Base-by-base conservation (phyloP, 164 flowering plant species). In the Liriodendron chinense region DNA sequence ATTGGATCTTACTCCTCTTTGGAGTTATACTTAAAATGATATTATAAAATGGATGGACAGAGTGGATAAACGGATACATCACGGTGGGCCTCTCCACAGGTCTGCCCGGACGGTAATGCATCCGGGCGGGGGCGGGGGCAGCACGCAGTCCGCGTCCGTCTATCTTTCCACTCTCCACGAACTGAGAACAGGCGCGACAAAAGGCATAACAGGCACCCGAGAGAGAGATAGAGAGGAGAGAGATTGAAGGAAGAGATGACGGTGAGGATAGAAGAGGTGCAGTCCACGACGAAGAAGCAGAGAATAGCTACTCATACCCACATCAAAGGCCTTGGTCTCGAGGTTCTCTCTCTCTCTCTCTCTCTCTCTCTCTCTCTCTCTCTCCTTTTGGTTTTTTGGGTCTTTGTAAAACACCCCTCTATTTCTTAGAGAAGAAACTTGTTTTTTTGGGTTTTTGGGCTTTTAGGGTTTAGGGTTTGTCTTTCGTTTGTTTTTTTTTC, bases 241-340 rank as follows among this genome's bases (percentile, higher is more conserved):
- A 2, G 5, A 3, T 34, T 34, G 43, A 34, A 34, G 43, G 49
- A 77, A 75, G 83, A 7, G 92, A 91, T 81, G 82, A 53, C 59
- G 59, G 59, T 53, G 12, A 76, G 83, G 89, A 93, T 92, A 70
- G 98, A 93, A 82, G 97, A 94, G 83, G 96, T 93, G 47, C 96
- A 94, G 69, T 94, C 97, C 16, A 90, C 94, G 1, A 80, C 86
- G 7, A 88, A 96, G 88, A 94, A 91, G 85, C 98, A 96, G 85
- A 83, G 98, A 68, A 84, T 94, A 22, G 98, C 98, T 14, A 89
- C 98, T 70, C 99, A 96, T 73, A 94, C 99, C 1, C 99, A 96
- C 81, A 96, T 96, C 84, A 94, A 89, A 87, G 99, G 97, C 79
- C 94, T 96, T 72, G 99, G 99, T 76, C 97, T 94, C 49, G 92